Percentiles rank a stretch among this genome's conserved stretches.
These are phyloP conservation scores for Chalara sp. DNA, from an alignment of 2,329 filamentous ascomycete genomes.

Conservation along the genomic window DNA sequence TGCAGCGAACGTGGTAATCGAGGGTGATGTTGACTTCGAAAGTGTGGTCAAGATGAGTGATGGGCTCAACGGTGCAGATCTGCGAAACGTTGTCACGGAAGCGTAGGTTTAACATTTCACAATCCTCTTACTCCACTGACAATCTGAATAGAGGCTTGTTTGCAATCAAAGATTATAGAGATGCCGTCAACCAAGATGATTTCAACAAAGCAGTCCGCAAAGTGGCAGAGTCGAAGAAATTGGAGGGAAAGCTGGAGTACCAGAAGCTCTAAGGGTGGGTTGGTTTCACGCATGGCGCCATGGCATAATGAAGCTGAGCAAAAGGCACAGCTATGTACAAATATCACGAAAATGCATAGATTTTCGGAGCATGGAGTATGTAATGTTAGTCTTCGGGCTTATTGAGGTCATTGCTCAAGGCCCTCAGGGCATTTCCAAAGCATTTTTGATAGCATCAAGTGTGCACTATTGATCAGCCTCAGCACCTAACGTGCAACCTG, in stretches of 20 bases:
- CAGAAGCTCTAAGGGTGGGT: conserved; percentile 67
- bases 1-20: conserved; percentile 73
- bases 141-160: conserved; percentile 66
- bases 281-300: conserved; percentile 20
- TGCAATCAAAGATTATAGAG: conserved; percentile 96
- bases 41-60: conserved; percentile 99
- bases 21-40: conserved; percentile 97
- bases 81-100: conserved; percentile 97
- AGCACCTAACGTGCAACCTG: no score
- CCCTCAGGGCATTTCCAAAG: no score
- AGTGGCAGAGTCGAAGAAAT: conserved; percentile 94
- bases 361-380: neutral
- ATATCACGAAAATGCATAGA: conserved; percentile 17
- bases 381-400: no score
- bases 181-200: conserved; percentile 94
- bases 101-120: conserved; percentile 57
- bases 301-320: conserved; percentile 18
- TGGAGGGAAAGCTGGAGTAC: conserved; percentile 97
- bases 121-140: conserved; percentile 18
- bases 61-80: conserved; percentile 91
- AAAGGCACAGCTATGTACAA: conserved; percentile 21
- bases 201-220: conserved; percentile 99
- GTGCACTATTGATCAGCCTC: no score
- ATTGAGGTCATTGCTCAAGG: no score
- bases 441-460: no score